Conservation (phyloP, 2,329 filamentous ascomycete genomes). For the Chrysoporthe austroafricana region DNA sequence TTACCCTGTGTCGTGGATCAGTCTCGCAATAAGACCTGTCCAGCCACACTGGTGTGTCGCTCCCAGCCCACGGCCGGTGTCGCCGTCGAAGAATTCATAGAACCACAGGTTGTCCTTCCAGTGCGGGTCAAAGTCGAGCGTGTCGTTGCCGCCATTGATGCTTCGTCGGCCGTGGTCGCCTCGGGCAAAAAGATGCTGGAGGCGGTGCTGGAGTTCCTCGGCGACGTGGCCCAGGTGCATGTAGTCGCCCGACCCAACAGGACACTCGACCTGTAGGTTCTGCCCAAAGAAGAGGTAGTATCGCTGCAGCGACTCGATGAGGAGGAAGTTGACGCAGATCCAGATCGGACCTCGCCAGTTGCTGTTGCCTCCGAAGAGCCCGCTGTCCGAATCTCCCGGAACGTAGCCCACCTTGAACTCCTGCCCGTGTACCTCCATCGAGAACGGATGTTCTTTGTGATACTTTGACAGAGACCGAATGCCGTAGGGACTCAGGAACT, state of each 20-base stretch:
- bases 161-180: slow-evolving; percentile 85
- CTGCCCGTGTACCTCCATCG: slow-evolving; percentile 95
- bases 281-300: slow-evolving; percentile 97
- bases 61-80: slow-evolving; percentile 84
- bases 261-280: slow-evolving; percentile 87
- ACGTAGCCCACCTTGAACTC: slow-evolving; percentile 87
- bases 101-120: slow-evolving; percentile 97
- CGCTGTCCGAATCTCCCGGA: slow-evolving; percentile 93
- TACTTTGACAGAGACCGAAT: slow-evolving; percentile 91
- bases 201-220: slow-evolving; percentile 90
- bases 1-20: slow-evolving; percentile 98
- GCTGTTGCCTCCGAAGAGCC: slow-evolving; percentile 94
- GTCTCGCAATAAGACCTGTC: slow-evolving; percentile 92
- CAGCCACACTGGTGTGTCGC: slow-evolving; percentile 95
- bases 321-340: slow-evolving; percentile 93
- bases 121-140: slow-evolving; percentile 86
- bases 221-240: slow-evolving; percentile 96
- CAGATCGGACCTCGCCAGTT: slow-evolving; percentile 97
- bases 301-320: slow-evolving; percentile 90
- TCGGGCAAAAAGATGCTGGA: slow-evolving; percentile 88
- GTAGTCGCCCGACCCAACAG: slow-evolving; percentile 87
- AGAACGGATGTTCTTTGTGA: slow-evolving; percentile 87
- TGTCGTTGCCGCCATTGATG: slow-evolving; percentile 82
- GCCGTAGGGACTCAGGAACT: slow-evolving; percentile 88
- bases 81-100: slow-evolving; percentile 96